phyloP scores from a whole-genome alignment of 2,329 filamentous ascomycete genomes.

The Cladosporium velox region DNA sequence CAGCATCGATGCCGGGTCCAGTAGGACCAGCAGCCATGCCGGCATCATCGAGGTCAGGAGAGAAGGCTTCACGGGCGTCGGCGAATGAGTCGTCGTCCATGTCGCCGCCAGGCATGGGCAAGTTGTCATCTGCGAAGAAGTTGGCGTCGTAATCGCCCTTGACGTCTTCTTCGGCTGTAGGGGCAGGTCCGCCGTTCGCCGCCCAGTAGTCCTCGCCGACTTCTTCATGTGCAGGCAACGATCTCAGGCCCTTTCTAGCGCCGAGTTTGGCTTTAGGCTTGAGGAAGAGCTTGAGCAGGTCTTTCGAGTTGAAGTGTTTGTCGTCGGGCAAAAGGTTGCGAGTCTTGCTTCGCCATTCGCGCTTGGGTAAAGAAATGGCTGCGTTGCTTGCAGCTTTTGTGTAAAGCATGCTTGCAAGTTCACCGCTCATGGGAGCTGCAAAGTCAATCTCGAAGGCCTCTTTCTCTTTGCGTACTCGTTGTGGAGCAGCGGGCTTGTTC shows the following conservation, averaged over 20 bases:
- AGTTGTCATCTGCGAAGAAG: conserved; percentile 89
- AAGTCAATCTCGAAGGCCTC: conserved; percentile 97
- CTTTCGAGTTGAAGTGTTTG: conserved; percentile 95
- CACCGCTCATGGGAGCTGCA: conserved; percentile 68
- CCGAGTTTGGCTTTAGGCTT: conserved; percentile 89
- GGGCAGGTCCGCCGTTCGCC: conserved; percentile 57
- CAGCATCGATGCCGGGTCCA: conserved; percentile 36
- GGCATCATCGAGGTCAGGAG: conserved; percentile 59
- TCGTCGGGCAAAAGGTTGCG: conserved; percentile 93
- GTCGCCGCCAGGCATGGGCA: conserved; percentile 67
- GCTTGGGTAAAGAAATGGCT: conserved; percentile 82
- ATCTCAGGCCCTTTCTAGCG: conserved; percentile 54
- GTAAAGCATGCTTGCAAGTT: conserved; percentile 74
- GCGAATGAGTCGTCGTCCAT: conserved; percentile 76
- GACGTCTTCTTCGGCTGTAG: conserved; percentile 39
- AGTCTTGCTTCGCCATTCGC: conserved; percentile 93
- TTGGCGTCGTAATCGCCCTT: conserved; percentile 91
- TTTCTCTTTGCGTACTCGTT: conserved; percentile 91
- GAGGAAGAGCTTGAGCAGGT: conserved; percentile 84
- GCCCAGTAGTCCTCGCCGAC: conserved; percentile 98
- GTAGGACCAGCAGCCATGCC: conserved; percentile 40
- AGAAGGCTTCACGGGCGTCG: conserved; percentile 78
- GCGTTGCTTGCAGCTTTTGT: conserved; percentile 78
- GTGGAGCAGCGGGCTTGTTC: conserved; percentile 61
- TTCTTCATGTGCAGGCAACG: conserved; percentile 64